phyloP scores from a whole-genome alignment of 108 stramenopile species.

The Halocafeteria seosinensis region DNA sequence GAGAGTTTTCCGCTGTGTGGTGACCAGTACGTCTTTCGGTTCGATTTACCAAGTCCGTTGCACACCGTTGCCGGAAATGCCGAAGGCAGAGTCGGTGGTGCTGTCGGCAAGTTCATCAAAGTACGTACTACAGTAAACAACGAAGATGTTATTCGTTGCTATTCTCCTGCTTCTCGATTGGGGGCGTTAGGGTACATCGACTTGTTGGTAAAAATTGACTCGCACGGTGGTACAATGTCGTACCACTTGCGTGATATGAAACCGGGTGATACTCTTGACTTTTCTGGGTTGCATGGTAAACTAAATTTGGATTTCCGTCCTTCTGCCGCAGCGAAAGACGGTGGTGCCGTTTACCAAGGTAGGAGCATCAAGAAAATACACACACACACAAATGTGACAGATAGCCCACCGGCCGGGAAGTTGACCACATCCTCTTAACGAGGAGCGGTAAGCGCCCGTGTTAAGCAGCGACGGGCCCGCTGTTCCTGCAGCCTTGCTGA shows the following conservation, averaged over 20 bases:
- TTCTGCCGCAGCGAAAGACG: background rate
- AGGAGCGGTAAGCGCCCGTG: no score
- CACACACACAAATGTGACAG: constrained; percentile 33
- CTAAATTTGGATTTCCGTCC: constrained; percentile 24
- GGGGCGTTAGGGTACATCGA: constrained; percentile 35
- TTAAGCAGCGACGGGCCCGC: no score
- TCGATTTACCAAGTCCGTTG: constrained; percentile 29
- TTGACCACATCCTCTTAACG: no score
- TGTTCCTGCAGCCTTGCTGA: no score
- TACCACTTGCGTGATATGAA: constrained; percentile 21
- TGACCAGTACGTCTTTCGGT: constrained; percentile 26
- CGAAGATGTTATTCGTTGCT: background rate
- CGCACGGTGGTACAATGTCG: constrained; percentile 31
- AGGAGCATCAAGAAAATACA: constrained; percentile 22
- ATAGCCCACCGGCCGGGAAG: constrained; percentile 29
- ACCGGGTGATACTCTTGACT: constrained; percentile 25
- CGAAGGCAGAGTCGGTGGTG: background rate
- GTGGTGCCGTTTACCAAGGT: constrained; percentile 4
- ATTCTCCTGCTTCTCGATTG: constrained; percentile 24
- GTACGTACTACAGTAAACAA: constrained; percentile 20
- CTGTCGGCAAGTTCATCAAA: constrained; percentile 3
- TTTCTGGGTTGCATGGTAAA: constrained; percentile 38
- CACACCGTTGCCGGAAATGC: constrained; percentile 30
- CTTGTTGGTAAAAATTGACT: constrained; percentile 26
- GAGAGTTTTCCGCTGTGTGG: constrained; percentile 7